Conservation (phyloP, 2,329 filamentous ascomycete genomes). For the Stylonectria norvegica region DNA sequence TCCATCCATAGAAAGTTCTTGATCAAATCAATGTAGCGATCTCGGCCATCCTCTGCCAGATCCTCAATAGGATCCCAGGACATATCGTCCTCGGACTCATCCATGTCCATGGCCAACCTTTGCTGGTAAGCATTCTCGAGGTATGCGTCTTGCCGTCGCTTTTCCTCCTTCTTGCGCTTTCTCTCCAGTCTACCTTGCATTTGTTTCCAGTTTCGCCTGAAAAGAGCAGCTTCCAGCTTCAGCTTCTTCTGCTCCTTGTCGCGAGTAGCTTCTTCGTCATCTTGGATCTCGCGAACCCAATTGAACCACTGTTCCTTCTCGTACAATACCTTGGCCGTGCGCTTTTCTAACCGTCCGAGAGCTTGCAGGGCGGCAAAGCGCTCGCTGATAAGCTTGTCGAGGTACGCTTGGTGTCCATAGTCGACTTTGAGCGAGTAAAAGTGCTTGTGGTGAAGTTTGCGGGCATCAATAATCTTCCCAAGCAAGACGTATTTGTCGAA, state of each 20-base stretch:
- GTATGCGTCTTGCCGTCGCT: slow-evolving; percentile 26
- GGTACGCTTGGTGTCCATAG: slow-evolving; percentile 25
- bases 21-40: slow-evolving; percentile 28
- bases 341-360: slow-evolving; percentile 15
- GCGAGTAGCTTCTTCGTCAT: slow-evolving; percentile 20
- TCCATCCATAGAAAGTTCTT: slow-evolving; percentile 30
- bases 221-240: slow-evolving; percentile 27
- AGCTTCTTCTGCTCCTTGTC: slow-evolving; percentile 30
- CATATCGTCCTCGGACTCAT: slow-evolving; percentile 19
- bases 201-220: slow-evolving; percentile 25
- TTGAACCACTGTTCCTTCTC: slow-evolving; percentile 23
- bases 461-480: slow-evolving; percentile 24
- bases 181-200: slow-evolving; percentile 18
- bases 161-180: slow-evolving; percentile 23
- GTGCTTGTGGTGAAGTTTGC: slow-evolving; percentile 23
- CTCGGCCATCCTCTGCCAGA: slow-evolving; percentile 18
- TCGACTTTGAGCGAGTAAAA: slow-evolving; percentile 24
- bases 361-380: slow-evolving; percentile 17
- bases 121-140: slow-evolving; percentile 26
- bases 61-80: slow-evolving; percentile 30
- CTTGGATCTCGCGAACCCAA: slow-evolving; percentile 24
- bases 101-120: slow-evolving; percentile 16
- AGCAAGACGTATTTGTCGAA: slow-evolving; percentile 21
- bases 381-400: slow-evolving; percentile 25
- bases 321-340: slow-evolving; percentile 19